A percentile compares a stretch with the other conserved stretches of the same genome.
Conservation (phyloP, 2,329 filamentous ascomycete genomes). For the Amauroascus verrucosus region DNA sequence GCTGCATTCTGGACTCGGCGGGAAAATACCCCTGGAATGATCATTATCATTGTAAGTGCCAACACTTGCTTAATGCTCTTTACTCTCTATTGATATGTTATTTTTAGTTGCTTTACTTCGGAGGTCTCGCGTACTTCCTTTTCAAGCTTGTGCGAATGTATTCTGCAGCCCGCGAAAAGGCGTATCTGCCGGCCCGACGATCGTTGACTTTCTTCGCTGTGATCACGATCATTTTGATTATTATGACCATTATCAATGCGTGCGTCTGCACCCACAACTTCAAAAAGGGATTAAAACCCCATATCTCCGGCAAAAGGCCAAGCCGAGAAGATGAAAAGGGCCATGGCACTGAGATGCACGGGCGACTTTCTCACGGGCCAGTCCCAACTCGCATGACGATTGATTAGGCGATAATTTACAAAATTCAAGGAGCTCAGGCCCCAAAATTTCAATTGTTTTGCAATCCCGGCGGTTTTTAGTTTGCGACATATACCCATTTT, state of each 20-base stretch:
- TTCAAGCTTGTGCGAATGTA: constrained; percentile 99
- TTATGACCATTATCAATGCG: constrained; percentile 79
- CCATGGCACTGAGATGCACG: constrained; percentile 35
- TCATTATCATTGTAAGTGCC: constrained; percentile 54
- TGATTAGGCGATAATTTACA: constrained; percentile 24
- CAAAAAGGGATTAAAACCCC: constrained; percentile 74
- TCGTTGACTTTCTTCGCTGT: constrained; percentile 89
- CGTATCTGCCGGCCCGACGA: constrained; percentile 69
- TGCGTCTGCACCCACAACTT: constrained; percentile 86
- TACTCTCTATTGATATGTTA: not conserved
- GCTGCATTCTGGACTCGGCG: constrained; percentile 76
- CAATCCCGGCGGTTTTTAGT: constrained; percentile 7
- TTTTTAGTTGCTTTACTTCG: constrained; percentile 63
- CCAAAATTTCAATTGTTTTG: not conserved
- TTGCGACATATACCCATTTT: constrained; percentile 11
- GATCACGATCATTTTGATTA: constrained; percentile 78
- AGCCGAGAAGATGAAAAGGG: constrained; percentile 42
- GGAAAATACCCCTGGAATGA: constrained; percentile 72
- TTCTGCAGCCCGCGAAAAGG: constrained; percentile 45
- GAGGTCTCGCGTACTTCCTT: constrained; percentile 84
- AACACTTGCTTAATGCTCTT: not conserved
- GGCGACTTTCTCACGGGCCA: constrained; percentile 26
- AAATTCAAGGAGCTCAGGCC: not conserved
- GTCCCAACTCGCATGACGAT: constrained; percentile 39
- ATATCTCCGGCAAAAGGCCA: constrained; percentile 56